These are phyloP conservation scores for Medicago ruthenica DNA, from an alignment of 306 rosid species.

Conservation along the genomic window DNA sequence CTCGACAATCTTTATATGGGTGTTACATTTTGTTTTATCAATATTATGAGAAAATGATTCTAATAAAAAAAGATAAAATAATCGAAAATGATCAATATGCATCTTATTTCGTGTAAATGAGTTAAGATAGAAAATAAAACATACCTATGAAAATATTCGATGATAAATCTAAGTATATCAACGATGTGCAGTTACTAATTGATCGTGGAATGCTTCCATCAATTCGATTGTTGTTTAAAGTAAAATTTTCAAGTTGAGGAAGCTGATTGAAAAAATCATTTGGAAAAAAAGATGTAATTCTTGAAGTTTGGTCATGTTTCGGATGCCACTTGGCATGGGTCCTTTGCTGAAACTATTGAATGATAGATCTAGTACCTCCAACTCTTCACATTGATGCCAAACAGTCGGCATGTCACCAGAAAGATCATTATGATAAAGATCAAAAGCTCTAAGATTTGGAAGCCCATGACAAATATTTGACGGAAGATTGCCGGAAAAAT, in stretches of 20 bases:
- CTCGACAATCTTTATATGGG: too few relatives aligned
- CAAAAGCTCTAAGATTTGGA: neutral
- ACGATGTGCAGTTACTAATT: neutral
- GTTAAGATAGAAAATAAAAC: neutral
- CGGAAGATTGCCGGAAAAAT: neutral
- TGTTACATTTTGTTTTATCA: too few relatives aligned
- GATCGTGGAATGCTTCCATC: constrained; percentile 1
- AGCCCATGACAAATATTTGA: neutral
- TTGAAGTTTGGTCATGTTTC: neutral
- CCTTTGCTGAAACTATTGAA: neutral
- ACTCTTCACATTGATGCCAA: neutral
- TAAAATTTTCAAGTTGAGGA: neutral
- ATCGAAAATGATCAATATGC: too few relatives aligned
- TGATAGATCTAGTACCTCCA: neutral
- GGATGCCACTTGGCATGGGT: neutral
- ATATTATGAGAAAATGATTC: too few relatives aligned
- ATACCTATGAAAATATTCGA: neutral
- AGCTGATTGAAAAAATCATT: neutral
- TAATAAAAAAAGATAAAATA: too few relatives aligned
- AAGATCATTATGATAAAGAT: neutral
- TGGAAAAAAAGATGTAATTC: neutral
- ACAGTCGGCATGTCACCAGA: neutral
- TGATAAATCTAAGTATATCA: neutral
- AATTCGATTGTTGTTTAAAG: neutral
- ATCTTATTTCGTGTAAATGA: too few relatives aligned